Evolutionary conservation across 1,284 basidiomycete species (phyloP).

Genomic region (Trametes pubescens): DNA sequence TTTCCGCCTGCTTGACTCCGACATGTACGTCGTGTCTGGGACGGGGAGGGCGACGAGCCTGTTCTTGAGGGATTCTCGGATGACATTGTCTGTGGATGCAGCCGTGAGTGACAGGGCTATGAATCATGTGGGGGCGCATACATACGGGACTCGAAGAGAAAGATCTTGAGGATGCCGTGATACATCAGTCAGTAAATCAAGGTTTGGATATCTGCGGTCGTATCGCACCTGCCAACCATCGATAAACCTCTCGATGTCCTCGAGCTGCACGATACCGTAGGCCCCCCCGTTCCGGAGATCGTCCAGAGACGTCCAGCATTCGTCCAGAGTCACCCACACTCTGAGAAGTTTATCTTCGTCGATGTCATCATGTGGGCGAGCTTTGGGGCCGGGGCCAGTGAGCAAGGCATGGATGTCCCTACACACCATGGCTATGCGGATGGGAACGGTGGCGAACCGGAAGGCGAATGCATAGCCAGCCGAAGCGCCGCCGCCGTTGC

Average conservation of each 20-base stretch:
- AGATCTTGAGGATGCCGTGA: conserved; percentile 55
- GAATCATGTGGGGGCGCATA: conserved; percentile 31
- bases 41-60: conserved; percentile 46
- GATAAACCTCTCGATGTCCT: conserved; percentile 71
- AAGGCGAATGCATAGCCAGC: conserved; percentile 48
- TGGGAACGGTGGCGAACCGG: conserved; percentile 65
- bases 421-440: conserved; percentile 76
- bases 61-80: conserved; percentile 69
- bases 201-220: conserved; percentile 22
- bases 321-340: conserved; percentile 84
- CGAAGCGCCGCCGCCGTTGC: conserved; percentile 41
- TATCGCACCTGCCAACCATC: conserved; percentile 71
- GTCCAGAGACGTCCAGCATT: conserved; percentile 85
- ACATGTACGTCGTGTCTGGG: conserved; percentile 33
- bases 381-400: conserved; percentile 77
- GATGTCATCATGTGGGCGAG: conserved; percentile 65
- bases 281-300: conserved; percentile 53
- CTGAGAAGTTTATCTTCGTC: conserved; percentile 69
- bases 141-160: conserved; percentile 83
- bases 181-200: conserved; percentile 23
- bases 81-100: conserved; percentile 61
- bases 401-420: conserved; percentile 77
- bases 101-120: conserved; percentile 20
- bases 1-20: conserved; percentile 39
- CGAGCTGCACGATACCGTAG: conserved; percentile 54